Base-by-base conservation (phyloP, 176 grass and related monocot species). In the Tuctoria greenei region DNA sequence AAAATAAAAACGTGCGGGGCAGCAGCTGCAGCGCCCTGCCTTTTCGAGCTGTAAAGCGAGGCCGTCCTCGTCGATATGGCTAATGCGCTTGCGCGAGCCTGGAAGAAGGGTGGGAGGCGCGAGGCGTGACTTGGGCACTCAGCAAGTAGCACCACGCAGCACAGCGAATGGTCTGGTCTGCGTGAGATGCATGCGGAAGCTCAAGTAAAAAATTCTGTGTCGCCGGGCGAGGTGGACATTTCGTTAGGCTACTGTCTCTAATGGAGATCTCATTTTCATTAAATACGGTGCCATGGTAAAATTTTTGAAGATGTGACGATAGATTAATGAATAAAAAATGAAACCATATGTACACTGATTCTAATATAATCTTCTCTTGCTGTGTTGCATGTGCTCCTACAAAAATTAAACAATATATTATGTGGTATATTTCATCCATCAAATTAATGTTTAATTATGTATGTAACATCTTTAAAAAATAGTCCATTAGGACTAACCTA, bases 41-140 rank as follows among this genome's bases (percentile, higher is more conserved):
- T 71, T 88, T 88, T 83, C 11, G 70, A 63, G 75, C 60, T 88
- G 81, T 74, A 88, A 79, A 83, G 70, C 42, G 38, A 74, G 27
- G 64, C 46, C 69, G 18, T 75, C 69, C 41, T 28, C 80, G 61
- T 87, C 73, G 58, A 23, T 26, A 27, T 15, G 35, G 9, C 68
- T 73, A 70, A 42, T 40, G 73, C 73, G 58, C 59, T 42, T 43
- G 73, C 25, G 78, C 49, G 67, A 71, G 24, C 50, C 41, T 40
- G 46, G 55, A 58, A 26, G 10, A 11, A 11, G n/a, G 9, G 24
- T 8, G 52, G n/a, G n/a, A n/a, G n/a, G n/a, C n/a, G n/a, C 54
- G 18, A 34, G 28, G 15, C 42, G 35, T 81, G 55, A 62, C 36
- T 11, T n/a, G 42, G 25, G 67, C 52, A 50, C 58, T 71, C 46